Evolutionary conservation across 73 alveolate genomes (phyloP), one percentile per base, ranked within the genome.

Genomic region (Symbiodinium pilosum): DNA sequence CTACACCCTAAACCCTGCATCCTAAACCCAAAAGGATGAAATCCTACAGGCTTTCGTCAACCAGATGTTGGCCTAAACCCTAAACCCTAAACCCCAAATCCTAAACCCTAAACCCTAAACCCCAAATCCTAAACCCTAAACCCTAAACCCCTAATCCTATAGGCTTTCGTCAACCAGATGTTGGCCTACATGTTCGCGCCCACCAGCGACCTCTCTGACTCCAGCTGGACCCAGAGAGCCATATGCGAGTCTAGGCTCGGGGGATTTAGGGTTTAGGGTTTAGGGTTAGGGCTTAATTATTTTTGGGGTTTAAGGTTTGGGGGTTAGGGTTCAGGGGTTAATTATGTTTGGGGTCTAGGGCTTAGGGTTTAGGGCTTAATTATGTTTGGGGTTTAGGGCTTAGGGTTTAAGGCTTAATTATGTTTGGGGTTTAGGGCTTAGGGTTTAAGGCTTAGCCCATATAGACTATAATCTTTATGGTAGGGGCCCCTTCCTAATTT

Each of bases 111-210:
- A 51, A 24, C 7, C 68, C 68, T 51, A 51, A 51, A 51, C 68
- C 68, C 21, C 0, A 51, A 0, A 51, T 1, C 68, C 68, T 51
- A 51, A 51, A 51, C 68, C 68, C 68, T 24, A 16, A 16, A 16
- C 4, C 0, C 12, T 7, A 7, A 51, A 0, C 68, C 68, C 68
- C 4, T 24, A 24, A 24, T 24, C 68, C n/a, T n/a, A n/a, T 36
- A 59, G 77, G 77, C 77, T 36, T 64, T 64, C 32, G 77, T 64
- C 38, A 64, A 64, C 77, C 77, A 64, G 77, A 64, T 64, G 77
- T 36, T 64, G 38, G 32, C 77, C 77, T 64, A 64, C 77, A 64
- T 64, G 77, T 64, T 64, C 77, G 28, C 28, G 77, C 77, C 77
- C 32, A 26, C 77, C 18, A 64, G 77, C 32, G 36, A 64, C 77